phyloP scores from a whole-genome alignment of 2,329 filamentous ascomycete species.

The Coleophoma crateriformis region DNA sequence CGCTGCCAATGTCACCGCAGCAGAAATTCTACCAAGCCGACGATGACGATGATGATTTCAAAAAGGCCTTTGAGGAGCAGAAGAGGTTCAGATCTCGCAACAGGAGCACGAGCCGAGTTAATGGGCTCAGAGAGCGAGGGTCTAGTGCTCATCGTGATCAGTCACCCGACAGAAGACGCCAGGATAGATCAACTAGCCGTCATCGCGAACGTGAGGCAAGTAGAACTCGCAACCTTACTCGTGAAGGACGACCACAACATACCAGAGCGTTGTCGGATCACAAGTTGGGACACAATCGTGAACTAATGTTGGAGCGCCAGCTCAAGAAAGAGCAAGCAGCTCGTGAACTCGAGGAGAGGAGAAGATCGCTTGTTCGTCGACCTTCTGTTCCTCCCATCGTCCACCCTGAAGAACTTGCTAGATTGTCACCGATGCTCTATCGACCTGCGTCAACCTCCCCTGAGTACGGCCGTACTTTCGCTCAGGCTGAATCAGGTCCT shows the following conservation, averaged over 20 bases:
- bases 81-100: slow-evolving; percentile 52
- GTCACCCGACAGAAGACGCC: slow-evolving; percentile 25
- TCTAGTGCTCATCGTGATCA: slow-evolving; percentile 21
- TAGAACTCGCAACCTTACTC: slow-evolving; percentile 15
- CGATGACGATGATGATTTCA: slow-evolving; percentile 57
- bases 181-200: slow-evolving; percentile 24
- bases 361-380: slow-evolving; percentile 75
- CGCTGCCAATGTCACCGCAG: slow-evolving; percentile 65
- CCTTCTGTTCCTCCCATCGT: slow-evolving; percentile 77
- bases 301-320: slow-evolving; percentile 55
- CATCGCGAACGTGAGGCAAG: slow-evolving; percentile 18
- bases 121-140: slow-evolving; percentile 25
- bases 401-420: slow-evolving; percentile 56
- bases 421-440: slow-evolving; percentile 22
- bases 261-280: slow-evolving; percentile 37
- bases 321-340: slow-evolving; percentile 71
- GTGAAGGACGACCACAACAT: slow-evolving; percentile 14
- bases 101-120: slow-evolving; percentile 41
- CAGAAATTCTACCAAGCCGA: slow-evolving; percentile 47
- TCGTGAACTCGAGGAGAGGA: slow-evolving; percentile 81
- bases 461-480: slow-evolving; percentile 17
- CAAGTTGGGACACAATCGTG: slow-evolving; percentile 47
- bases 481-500: neutral
- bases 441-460: slow-evolving; percentile 15
- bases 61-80: slow-evolving; percentile 44